Conservation (phyloP, 371 early-diverging fungal species). For the Syncephalastrum monosporum region DNA sequence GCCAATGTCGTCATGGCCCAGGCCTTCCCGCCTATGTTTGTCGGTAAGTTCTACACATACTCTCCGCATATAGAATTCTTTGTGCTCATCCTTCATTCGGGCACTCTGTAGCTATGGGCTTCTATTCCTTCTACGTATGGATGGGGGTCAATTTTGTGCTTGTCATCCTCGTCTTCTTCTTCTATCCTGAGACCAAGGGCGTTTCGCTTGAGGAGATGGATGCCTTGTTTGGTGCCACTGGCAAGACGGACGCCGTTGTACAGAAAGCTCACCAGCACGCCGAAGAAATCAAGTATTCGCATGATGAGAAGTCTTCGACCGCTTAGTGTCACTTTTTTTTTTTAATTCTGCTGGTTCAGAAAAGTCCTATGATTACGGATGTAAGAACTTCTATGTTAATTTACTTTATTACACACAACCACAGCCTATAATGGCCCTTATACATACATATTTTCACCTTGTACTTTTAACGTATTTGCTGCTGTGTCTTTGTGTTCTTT, state of each 20-base stretch:
- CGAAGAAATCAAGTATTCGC: no score
- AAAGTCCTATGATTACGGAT: no score
- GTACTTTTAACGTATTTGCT: no score
- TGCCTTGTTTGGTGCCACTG: slow-evolving; percentile 40
- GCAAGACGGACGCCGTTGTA: slow-evolving; percentile 7
- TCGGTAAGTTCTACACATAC: slow-evolving; percentile 28
- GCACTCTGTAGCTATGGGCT: slow-evolving; percentile 34
- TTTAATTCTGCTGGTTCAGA: no score
- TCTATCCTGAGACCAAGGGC: slow-evolving; percentile 80
- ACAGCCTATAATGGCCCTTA: no score
- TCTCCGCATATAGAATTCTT: not conserved
- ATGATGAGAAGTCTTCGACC: no score
- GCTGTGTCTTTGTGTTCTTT: no score
- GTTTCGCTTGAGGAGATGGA: slow-evolving; percentile 77
- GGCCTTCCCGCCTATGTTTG: slow-evolving; percentile 66
- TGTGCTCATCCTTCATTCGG: no score
- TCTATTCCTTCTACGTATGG: slow-evolving; percentile 28
- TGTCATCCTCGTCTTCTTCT: slow-evolving; percentile 55
- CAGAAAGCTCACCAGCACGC: not conserved
- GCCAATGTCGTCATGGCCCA: slow-evolving; percentile 65
- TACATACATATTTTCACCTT: no score
- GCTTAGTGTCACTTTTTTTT: no score
- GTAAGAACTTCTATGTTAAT: no score
- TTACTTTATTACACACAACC: no score
- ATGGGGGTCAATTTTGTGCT: slow-evolving; percentile 38